phyloP scores from a whole-genome alignment of 345 rosid genomes.

The Acer campestre region DNA sequence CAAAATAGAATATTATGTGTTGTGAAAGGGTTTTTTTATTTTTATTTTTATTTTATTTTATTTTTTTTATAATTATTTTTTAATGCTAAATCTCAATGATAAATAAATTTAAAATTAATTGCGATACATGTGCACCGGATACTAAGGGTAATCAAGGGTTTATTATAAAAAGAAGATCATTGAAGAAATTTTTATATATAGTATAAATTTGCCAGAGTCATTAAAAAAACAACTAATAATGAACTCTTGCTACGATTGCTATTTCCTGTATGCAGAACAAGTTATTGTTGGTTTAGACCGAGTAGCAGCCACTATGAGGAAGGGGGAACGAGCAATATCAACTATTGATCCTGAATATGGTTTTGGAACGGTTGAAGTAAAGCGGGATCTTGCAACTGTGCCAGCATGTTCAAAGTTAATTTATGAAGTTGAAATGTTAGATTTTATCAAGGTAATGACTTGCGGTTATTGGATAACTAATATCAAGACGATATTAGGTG shows the following conservation, averaged over 20 bases:
- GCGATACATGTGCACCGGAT: neutral
- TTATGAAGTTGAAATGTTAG: conserved; percentile 53
- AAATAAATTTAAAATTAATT: too few species aligned
- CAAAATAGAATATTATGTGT: neutral
- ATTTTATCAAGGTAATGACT: conserved; percentile 46
- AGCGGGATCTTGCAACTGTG: conserved; percentile 41
- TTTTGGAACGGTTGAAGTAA: conserved; percentile 45
- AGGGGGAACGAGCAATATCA: conserved; percentile 47
- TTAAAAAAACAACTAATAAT: neutral
- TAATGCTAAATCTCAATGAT: neutral
- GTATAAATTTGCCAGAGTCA: neutral
- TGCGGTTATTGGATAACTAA: neutral
- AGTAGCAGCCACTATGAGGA: conserved; percentile 57
- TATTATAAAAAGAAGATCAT: neutral
- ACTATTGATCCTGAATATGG: conserved; percentile 52
- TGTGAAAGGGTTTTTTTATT: too few species aligned
- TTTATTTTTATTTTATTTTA: too few species aligned
- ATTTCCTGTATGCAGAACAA: conserved; percentile 38
- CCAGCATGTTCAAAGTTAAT: conserved; percentile 42
- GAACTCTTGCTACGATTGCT: neutral
- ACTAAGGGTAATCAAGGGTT: neutral
- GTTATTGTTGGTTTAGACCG: conserved; percentile 53
- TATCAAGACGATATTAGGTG: neutral
- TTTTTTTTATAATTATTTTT: too few species aligned
- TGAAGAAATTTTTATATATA: neutral